These are phyloP conservation scores for Cladophialophora psammophila DNA, from an alignment of 2,329 filamentous ascomycete species.

Conservation along the genomic window DNA sequence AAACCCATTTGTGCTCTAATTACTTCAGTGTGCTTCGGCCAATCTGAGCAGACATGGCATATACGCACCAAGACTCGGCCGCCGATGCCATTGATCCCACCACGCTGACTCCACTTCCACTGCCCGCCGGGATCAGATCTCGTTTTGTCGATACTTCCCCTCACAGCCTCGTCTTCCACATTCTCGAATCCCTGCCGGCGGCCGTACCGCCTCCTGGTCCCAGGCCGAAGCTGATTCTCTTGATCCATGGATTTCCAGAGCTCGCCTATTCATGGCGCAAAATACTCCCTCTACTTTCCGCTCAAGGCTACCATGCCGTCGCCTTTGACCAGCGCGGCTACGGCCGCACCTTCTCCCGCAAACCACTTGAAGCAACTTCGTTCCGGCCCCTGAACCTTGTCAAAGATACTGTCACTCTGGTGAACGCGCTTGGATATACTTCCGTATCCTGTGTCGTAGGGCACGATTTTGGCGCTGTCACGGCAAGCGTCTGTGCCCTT, in stretches of 20 bases:
- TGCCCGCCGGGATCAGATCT: slow-evolving; percentile 63
- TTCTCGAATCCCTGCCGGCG: slow-evolving; percentile 38
- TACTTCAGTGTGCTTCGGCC: neutral
- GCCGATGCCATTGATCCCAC: slow-evolving; percentile 31
- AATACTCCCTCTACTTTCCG: slow-evolving; percentile 65
- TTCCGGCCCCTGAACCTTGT: slow-evolving; percentile 67
- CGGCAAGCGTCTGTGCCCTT: slow-evolving; percentile 65
- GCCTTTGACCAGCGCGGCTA: slow-evolving; percentile 74
- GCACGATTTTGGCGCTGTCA: slow-evolving; percentile 72
- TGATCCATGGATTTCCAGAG: slow-evolving; percentile 66
- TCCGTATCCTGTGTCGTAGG: slow-evolving; percentile 67
- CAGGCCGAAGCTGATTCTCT: slow-evolving; percentile 38
- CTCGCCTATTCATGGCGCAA: slow-evolving; percentile 74
- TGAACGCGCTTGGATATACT: slow-evolving; percentile 67
- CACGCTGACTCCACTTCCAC: slow-evolving; percentile 56
- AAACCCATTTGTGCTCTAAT: neutral
- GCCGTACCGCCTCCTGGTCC: slow-evolving; percentile 18
- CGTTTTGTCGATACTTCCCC: slow-evolving; percentile 63
- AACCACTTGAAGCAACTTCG: slow-evolving; percentile 46
- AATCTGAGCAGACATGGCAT: slow-evolving; percentile 23
- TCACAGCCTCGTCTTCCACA: slow-evolving; percentile 67
- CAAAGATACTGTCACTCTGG: slow-evolving; percentile 67
- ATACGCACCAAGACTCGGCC: slow-evolving; percentile 36
- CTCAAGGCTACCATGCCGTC: slow-evolving; percentile 69
- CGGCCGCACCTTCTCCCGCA: slow-evolving; percentile 66